Evolutionary conservation across 164 flowering plant species (phyloP).

Genomic region (Macadamia tetraphylla): DNA sequence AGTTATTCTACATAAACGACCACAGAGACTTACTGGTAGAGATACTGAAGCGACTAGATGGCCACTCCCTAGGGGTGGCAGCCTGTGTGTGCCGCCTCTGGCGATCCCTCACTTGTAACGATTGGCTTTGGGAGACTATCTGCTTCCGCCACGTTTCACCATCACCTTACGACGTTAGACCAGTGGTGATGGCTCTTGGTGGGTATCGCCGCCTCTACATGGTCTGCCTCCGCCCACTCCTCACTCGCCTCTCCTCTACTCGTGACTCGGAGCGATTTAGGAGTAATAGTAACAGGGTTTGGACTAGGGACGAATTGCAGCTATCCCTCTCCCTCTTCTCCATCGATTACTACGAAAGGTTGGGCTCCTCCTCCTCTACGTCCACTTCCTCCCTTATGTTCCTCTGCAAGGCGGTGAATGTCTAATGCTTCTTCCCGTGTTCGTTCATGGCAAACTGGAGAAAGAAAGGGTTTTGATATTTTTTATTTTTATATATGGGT

Average conservation of each 20-base stretch:
- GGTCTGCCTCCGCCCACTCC: conserved; percentile 57
- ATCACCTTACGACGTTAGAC: conserved; percentile 31
- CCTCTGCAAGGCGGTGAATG: conserved; percentile 58
- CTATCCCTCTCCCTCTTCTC: conserved; percentile 77
- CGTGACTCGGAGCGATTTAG: not conserved
- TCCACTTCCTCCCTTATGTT: conserved; percentile 60
- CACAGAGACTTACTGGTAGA: conserved; percentile 66
- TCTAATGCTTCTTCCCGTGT: conserved; percentile 15
- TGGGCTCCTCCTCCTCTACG: conserved; percentile 13
- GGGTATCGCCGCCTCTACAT: conserved; percentile 72
- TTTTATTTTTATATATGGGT: no score
- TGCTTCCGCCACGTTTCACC: conserved; percentile 67
- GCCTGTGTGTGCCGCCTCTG: conserved; percentile 86
- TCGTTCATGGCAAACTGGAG: no score
- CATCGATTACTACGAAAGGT: conserved; percentile 76
- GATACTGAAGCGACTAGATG: conserved; percentile 69
- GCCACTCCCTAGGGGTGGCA: conserved; percentile 61
- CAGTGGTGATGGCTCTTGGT: conserved; percentile 72
- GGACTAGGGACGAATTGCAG: conserved; percentile 60
- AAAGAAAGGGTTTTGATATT: no score
- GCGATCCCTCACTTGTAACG: conserved; percentile 57
- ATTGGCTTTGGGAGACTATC: conserved; percentile 80
- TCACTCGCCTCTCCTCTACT: conserved; percentile 33
- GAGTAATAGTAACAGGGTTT: conserved; percentile 21
- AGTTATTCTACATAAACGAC: conserved; percentile 62